phyloP scores from a whole-genome alignment of 495 filamentous ascomycete species.

The Xylaria venustula region DNA sequence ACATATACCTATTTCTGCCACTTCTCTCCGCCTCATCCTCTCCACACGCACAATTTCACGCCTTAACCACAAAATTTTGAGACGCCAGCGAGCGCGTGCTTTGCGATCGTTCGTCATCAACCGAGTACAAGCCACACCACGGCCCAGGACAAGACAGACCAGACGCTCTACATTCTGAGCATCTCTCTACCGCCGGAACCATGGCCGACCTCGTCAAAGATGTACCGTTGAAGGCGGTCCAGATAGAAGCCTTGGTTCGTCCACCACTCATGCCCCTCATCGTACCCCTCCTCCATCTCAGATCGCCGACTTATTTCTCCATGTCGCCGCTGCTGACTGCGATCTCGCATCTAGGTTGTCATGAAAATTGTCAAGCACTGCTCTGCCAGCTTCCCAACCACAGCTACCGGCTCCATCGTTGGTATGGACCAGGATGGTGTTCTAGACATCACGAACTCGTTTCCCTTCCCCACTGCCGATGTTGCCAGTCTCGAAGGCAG shows the following conservation, averaged over 20 bases:
- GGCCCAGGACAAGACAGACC: constrained; percentile 2
- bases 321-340: constrained; percentile 6
- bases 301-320: constrained; percentile 17
- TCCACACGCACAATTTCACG: constrained; percentile 34
- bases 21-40: constrained; percentile 10
- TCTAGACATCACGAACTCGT: constrained; percentile 91
- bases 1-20: constrained; percentile 15
- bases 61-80: constrained; percentile 20
- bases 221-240: constrained; percentile 69
- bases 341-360: constrained; percentile 62
- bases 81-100: constrained; percentile 11
- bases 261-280: constrained; percentile 17
- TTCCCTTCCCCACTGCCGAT: constrained; percentile 89
- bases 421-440: constrained; percentile 85
- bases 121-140: constrained; percentile 7
- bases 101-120: constrained; percentile 15
- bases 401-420: constrained; percentile 83
- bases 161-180: not conserved
- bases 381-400: constrained; percentile 81
- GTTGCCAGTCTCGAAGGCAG: constrained; percentile 60
- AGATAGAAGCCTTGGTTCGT: constrained; percentile 78
- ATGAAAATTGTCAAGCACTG: constrained; percentile 97
- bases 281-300: constrained; percentile 7
- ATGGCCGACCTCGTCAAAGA: constrained; percentile 55
- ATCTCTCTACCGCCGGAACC: constrained; percentile 12